phyloP scores from a whole-genome alignment of 148 eudicot genomes.

The Simmondsia chinensis region DNA sequence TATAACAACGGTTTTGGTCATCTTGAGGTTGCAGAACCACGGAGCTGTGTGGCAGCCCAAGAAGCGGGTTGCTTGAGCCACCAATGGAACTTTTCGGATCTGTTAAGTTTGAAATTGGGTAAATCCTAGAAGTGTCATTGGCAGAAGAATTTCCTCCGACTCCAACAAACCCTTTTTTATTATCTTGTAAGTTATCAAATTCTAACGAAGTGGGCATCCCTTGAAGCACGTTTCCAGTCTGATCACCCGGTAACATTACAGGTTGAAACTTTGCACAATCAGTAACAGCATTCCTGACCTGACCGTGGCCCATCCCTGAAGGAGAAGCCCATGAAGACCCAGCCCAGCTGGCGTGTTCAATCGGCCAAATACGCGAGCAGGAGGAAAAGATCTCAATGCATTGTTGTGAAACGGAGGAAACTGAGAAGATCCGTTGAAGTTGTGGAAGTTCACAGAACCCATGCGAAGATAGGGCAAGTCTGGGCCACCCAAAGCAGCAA shows the following conservation, averaged over 20 bases:
- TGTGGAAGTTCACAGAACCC: conserved; percentile 30
- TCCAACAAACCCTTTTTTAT: conserved; percentile 5
- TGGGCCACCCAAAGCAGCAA: conserved; percentile 43
- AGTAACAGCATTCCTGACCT: conserved; percentile 17
- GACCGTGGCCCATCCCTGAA: conserved; percentile 34
- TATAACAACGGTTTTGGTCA: too few species aligned
- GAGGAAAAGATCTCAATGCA: conserved; percentile 26
- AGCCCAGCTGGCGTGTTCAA: conserved; percentile 39
- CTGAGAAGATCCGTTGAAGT: conserved; percentile 20
- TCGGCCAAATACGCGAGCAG: conserved; percentile 40
- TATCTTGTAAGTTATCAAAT: conserved; percentile 29
- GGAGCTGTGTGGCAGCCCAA: conserved; percentile 18
- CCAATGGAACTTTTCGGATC: conserved; percentile 4
- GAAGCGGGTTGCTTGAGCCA: conserved; percentile 20
- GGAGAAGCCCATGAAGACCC: conserved; percentile 32
- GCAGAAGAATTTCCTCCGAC: conserved; percentile 10
- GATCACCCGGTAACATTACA: conserved; percentile 19
- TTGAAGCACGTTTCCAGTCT: conserved; percentile 36
- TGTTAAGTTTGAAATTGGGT: conserved; percentile 8
- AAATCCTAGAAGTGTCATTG: conserved; percentile 2
- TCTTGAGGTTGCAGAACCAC: too few species aligned
- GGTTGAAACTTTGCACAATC: conserved; percentile 25
- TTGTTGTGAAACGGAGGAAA: conserved; percentile 32
- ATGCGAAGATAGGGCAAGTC: conserved; percentile 34
- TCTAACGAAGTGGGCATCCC: conserved; percentile 47